These are phyloP conservation scores for Chrysoporthe austroafricana DNA, from an alignment of 2,329 filamentous ascomycete genomes.

Conservation along the genomic window DNA sequence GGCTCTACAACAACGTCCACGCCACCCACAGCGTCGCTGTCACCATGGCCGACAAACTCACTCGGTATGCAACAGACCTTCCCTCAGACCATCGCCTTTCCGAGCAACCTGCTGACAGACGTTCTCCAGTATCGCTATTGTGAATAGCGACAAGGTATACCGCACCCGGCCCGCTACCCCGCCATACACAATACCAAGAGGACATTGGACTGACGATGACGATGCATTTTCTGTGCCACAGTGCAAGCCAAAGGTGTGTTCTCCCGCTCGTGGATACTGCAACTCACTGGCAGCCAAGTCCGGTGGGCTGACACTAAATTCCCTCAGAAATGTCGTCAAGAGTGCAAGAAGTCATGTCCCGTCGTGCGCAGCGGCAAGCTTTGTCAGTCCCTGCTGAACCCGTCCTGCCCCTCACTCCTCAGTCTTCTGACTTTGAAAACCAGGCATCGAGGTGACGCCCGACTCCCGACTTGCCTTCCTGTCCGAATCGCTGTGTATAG, in stretches of 20 bases:
- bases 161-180: constrained; percentile 45
- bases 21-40: constrained; percentile 10
- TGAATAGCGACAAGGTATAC: constrained; percentile 94
- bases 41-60: constrained; percentile 91
- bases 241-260: constrained; percentile 85
- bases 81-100: neutral
- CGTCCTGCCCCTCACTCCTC: constrained; percentile 51
- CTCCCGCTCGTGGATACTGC: neutral
- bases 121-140: constrained; percentile 86
- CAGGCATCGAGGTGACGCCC: constrained; percentile 90
- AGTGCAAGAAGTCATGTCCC: constrained; percentile 98
- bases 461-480: constrained; percentile 97
- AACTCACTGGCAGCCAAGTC: neutral
- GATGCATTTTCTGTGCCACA: constrained; percentile 44
- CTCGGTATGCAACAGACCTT: constrained; percentile 65
- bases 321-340: constrained; percentile 89
- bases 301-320: constrained; percentile 21
- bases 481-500: constrained; percentile 93
- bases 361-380: constrained; percentile 93
- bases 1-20: constrained; percentile 21
- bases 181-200: constrained; percentile 31
- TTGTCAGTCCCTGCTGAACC: constrained; percentile 59
- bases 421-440: constrained; percentile 75
- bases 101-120: constrained; percentile 29
- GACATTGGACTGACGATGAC: constrained; percentile 43